Evolutionary conservation across 1,284 basidiomycete genomes (phyloP), one percentile per base, ranked within the genome.

Genomic region (Rhizoctonia solani): DNA sequence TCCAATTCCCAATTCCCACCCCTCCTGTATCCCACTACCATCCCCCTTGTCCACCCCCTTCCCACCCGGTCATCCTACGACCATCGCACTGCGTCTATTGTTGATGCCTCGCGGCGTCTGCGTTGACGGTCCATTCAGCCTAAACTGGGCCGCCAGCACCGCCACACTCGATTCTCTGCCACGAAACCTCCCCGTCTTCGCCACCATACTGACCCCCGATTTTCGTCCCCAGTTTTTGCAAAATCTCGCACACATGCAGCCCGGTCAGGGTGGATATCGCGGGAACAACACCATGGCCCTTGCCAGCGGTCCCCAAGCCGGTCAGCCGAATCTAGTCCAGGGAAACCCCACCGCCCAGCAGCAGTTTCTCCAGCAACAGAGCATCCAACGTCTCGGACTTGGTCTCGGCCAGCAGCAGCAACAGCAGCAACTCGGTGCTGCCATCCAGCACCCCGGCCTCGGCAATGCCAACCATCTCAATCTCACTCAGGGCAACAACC

Each of bases 101-200:
- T 29, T 59, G 55, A 59, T 59, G 55, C 55, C 55, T 59, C 55
- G 55, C 55, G 55, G 55, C 42, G 55, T 59, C 42, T 46, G 55
- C 55, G 55, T 59, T 59, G 55, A 44, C 34, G 2, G 42, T 37
- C 54, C 54, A n/a, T n/a, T n/a, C n/a, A n/a, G n/a, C n/a, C n/a
- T n/a, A 27, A 27, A 29, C 47, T 46, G 44, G 54, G 55, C 37
- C 16, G 4, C 19, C 14, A 16, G 58, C 58, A 61, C 58, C 30
- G 58, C 58, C 58, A 61, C 58, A 11, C 46, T n/a, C n/a, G n/a
- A 29, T 46, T 47, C 47, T 44, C 55, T 59, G 55, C 55, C 55
- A 59, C 55, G 55, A 59, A 59, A 46, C 55, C 42, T 14, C 6
- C 41, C 19, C 42, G 29, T 46, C 55, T n/a, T 27, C 37, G 49